Conservation (phyloP, 2,329 filamentous ascomycete species). For the Boeremia exigua region DNA sequence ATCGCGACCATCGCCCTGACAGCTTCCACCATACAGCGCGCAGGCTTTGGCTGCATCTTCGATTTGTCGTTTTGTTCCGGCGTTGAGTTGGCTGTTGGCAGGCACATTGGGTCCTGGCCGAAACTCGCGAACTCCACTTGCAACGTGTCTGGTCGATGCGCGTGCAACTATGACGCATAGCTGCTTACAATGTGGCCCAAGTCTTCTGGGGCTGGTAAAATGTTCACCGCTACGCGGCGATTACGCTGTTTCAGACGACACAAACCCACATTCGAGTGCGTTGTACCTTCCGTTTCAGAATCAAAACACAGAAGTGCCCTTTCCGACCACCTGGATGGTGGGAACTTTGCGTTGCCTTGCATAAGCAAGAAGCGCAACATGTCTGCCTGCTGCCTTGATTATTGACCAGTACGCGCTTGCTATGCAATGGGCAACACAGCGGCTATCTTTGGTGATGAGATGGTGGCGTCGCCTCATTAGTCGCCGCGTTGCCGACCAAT, state of each 20-base stretch:
- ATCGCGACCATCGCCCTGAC: background rate
- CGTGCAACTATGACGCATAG: conserved; percentile 17
- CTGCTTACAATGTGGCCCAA: conserved; percentile 7
- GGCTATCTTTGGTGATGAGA: conserved; percentile 19
- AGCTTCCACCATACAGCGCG: background rate
- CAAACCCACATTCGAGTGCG: background rate
- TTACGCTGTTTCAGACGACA: conserved; percentile 5
- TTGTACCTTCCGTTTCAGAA: conserved; percentile 9
- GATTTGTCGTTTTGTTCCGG: background rate
- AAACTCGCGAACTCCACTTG: conserved; percentile 13
- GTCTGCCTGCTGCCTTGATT: conserved; percentile 8
- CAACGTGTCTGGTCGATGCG: conserved; percentile 15
- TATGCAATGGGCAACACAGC: conserved; percentile 19
- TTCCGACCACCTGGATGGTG: conserved; percentile 14
- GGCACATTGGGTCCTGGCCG: background rate
- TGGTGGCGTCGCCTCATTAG: conserved; percentile 22
- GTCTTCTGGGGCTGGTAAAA: background rate
- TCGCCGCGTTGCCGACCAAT: conserved; percentile 14
- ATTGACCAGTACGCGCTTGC: conserved; percentile 15
- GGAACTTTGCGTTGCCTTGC: conserved; percentile 4
- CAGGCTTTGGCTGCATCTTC: background rate
- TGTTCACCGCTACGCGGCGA: conserved; percentile 9
- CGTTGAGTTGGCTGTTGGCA: conserved; percentile 18
- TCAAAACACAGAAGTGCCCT: background rate
- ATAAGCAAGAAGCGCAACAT: conserved; percentile 22